phyloP scores from a whole-genome alignment of 805 yeast species.

The Saturnispora kantuleensis region DNA sequence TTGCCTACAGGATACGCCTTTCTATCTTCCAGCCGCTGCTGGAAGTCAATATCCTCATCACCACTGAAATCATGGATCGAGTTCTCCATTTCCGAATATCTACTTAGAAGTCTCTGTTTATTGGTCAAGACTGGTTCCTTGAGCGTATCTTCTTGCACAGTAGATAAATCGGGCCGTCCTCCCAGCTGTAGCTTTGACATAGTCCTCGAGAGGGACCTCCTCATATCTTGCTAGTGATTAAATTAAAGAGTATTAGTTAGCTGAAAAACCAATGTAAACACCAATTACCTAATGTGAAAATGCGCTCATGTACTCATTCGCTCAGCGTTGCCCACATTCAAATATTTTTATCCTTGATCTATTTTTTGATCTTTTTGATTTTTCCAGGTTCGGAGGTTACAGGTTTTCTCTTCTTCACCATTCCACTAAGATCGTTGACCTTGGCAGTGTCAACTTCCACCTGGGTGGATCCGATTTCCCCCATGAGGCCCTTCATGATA shows the following conservation, averaged over 20 bases:
- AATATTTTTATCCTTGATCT: not conserved
- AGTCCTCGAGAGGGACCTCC: not conserved
- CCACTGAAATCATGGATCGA: conserved; percentile 11
- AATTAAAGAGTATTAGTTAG: not conserved
- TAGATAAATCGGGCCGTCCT: not conserved
- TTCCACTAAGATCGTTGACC: conserved; percentile 3
- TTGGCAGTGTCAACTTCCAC: not conserved
- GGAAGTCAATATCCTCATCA: not conserved
- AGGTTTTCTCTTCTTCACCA: conserved; percentile 7
- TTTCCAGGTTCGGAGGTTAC: not conserved
- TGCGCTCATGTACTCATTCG: not conserved
- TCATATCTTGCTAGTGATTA: not conserved
- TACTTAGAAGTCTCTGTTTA: conserved; percentile 6
- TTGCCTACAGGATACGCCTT: no score
- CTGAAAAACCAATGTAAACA: not conserved
- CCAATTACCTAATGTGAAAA: not conserved
- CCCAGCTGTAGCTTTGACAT: not conserved
- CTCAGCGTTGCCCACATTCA: not conserved
- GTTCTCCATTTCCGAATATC: conserved; percentile 15
- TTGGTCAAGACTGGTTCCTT: not conserved
- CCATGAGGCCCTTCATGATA: conserved; percentile 7
- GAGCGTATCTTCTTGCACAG: conserved; percentile 4
- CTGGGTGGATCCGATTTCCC: not conserved
- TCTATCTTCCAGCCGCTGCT: not conserved
- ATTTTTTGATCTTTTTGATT: conserved; percentile 4